Evolutionary conservation across 768 basidiomycete species (phyloP).

Genomic region (Kwoniella sp.): DNA sequence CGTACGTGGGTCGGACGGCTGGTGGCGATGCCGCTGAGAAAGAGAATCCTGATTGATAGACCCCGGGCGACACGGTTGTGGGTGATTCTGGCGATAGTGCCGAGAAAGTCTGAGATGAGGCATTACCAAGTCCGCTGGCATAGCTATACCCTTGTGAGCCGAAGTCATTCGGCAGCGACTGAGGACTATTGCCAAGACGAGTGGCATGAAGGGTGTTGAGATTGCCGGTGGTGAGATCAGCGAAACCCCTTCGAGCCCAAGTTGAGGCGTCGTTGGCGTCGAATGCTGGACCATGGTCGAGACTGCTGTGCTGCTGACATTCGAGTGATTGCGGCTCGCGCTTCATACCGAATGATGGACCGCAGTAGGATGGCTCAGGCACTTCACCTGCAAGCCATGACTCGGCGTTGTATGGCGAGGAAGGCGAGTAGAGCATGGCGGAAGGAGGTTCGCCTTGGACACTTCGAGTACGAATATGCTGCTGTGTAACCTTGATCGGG

Average conservation of each 20-base stretch:
- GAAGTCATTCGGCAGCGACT: constrained; percentile 16
- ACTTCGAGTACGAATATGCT: constrained; percentile 37
- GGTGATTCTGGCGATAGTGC: constrained; percentile 17
- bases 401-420: constrained; percentile 16
- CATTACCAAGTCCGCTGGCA: not conserved
- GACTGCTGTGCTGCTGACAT: not conserved
- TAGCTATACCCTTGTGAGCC: constrained; percentile 3
- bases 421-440: constrained; percentile 36
- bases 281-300: not conserved
- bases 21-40: constrained; percentile 9
- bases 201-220: not conserved
- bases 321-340: not conserved
- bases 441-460: constrained; percentile 47
- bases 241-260: constrained; percentile 2
- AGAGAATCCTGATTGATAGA: constrained; percentile 37
- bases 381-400: constrained; percentile 5
- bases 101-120: constrained; percentile 6
- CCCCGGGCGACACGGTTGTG: constrained; percentile 37
- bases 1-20: not conserved
- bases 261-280: not conserved
- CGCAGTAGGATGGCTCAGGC: not conserved
- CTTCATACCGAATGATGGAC: not conserved
- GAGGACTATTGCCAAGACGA: not conserved
- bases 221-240: not conserved
- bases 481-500: constrained; percentile 30